Base-by-base conservation (phyloP, 805 yeast species). In the Candida insectorum region DNA sequence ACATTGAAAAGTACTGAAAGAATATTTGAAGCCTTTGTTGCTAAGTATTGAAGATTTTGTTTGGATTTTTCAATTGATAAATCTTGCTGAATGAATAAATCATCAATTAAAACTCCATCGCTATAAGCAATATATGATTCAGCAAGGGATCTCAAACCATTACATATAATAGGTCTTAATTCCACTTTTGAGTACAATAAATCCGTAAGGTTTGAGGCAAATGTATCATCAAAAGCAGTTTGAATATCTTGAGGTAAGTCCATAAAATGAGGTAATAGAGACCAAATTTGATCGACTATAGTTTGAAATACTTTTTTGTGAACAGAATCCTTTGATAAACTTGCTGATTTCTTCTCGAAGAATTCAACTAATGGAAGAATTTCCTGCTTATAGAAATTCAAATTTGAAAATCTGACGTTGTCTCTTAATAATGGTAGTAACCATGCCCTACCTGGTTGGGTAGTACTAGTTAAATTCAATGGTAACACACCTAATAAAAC, bases 371-470 rank as follows among this genome's bases (percentile, higher is more conserved):
- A 57, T 17, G 97, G 97, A 11, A 83, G 57, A 33, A 93, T 72
- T 24, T 79, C 67, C 15, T 60, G 58, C 38, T 73, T 70, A 59
- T 77, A 93, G 52, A 70, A 85, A 0, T 72, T 64, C 36, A 93
- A 65, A 29, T 72, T 69, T 2, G 97, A 82, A 48, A 77, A 73
- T 48, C 80, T 74, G 17, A 87, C 83, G 49, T 85, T 79, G 49
- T 89, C 97, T 62, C 97, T 81, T 41, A 93, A 71, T 21, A 93
- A 56, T 8, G 98, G 98, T 44, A 93, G 71, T 48, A 93, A 53
- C 97, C 97, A 93, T 28, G 97, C 97, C 54, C 97, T 77, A 28
- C 97, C 97, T n/a, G 80, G 73, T 26, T 71, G 69, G 20, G 63
- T 59, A 16, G 65, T 47, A 4, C 81, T 76, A 28, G 73, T 71